Evolutionary conservation across 306 rosid species (phyloP), one percentile per base, ranked within the genome.

Genomic region (Pyrus pyrifolia): DNA sequence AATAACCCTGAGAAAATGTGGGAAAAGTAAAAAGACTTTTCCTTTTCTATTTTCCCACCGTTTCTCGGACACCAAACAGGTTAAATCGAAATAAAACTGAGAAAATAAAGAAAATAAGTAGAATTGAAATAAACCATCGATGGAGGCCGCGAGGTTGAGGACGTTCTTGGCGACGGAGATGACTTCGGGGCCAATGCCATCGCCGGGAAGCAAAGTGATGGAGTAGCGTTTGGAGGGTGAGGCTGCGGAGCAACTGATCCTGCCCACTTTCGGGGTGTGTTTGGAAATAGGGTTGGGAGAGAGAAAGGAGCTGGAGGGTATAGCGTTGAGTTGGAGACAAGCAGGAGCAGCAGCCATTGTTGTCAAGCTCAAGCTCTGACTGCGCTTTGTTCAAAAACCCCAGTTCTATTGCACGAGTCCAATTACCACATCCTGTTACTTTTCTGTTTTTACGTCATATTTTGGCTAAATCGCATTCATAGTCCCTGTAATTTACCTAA

Each of bases 131-230:
- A 61, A 23, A 88, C 98, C 98, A 81, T 95, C 91, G 14, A 90
- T 68, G 42, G 95, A 84, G 40, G 92, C 95, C 6, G 87, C 75
- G 30, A 87, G 90, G 71, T 79, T 79, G 79, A 91, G 96, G 69
- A 94, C 95, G 60, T 89, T 87, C 77, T 85, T 90, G 19, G 98
- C 97, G 72, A 94, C 92, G 42, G 96, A 81, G 72, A 89, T 82
- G 31, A 94, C 93, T 76, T 94, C 98, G 1, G 97, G 97, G 45
- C 97, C 98, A 81, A 95, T 89, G 61, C 97, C 98, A 66, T 95
- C 97, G 52, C 98, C 97, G 11, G 96, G 97, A 68, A 92, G 96
- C 35, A 90, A 80, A 73, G 98, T 89, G 83, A 95, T 82, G 33
- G 78, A 31, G 86, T 90, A 92, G 27, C 91, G 85, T 68, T 84